phyloP scores from a whole-genome alignment of 2,329 filamentous ascomycete genomes.

The Phialemonium atrogriseum region DNA sequence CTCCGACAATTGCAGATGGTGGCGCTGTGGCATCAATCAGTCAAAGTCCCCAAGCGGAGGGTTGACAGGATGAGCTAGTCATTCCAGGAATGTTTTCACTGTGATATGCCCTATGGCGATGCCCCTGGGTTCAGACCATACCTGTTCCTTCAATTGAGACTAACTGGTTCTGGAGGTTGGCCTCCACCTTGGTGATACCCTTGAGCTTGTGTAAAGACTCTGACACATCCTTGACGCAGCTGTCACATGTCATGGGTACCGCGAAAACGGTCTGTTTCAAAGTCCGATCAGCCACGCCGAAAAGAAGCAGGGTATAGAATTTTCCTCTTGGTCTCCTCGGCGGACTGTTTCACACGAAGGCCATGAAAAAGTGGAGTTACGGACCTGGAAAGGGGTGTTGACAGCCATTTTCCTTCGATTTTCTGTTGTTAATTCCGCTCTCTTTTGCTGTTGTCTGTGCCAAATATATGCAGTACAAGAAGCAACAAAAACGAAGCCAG shows the following conservation, averaged over 20 bases:
- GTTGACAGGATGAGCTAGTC: too few species aligned
- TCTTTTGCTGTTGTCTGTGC: conserved; percentile 8
- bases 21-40: conserved; percentile 50
- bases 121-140: conserved; percentile 23
- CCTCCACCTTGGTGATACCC: conserved; percentile 76
- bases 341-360: neutral
- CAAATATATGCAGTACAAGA: conserved; percentile 14
- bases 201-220: conserved; percentile 66
- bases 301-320: conserved; percentile 6
- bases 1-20: conserved; percentile 79
- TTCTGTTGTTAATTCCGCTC: conserved; percentile 4
- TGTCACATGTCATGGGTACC: conserved; percentile 85
- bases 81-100: neutral
- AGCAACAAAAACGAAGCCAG: conserved; percentile 12
- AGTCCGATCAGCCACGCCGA: conserved; percentile 12
- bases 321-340: neutral
- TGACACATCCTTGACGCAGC: conserved; percentile 81
- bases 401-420: conserved; percentile 29
- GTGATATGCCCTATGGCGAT: neutral
- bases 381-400: conserved; percentile 37
- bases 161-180: conserved; percentile 73
- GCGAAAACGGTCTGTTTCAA: conserved; percentile 75
- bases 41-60: conserved; percentile 1
- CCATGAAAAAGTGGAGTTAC: conserved; percentile 5
- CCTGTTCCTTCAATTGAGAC: conserved; percentile 79